These are phyloP conservation scores for Sarocladium strictum DNA, from an alignment of 2,329 filamentous ascomycete species.

Conservation along the genomic window DNA sequence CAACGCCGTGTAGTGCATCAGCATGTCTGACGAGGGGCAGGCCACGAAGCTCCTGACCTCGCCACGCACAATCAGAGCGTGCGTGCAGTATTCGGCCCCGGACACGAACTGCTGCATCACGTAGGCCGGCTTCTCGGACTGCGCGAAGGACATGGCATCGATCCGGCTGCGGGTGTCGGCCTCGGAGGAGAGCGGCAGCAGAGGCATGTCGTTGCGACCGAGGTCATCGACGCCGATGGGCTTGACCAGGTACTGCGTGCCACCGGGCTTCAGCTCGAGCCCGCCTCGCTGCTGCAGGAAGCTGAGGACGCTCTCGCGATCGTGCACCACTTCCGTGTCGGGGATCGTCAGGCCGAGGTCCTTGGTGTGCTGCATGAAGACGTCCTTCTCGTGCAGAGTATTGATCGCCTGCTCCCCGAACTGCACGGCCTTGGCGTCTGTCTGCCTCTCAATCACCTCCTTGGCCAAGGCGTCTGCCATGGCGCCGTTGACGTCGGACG, in stretches of 20 bases:
- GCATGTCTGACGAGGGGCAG: conserved; percentile 55
- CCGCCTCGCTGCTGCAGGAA: conserved; percentile 36
- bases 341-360: conserved; percentile 49
- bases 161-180: conserved; percentile 53
- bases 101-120: conserved; percentile 59
- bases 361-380: conserved; percentile 54
- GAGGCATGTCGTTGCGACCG: conserved; percentile 54
- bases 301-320: conserved; percentile 42
- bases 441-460: conserved; percentile 51
- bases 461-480: conserved; percentile 62
- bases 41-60: conserved; percentile 60
- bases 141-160: conserved; percentile 28
- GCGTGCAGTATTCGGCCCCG: conserved; percentile 63
- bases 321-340: conserved; percentile 47
- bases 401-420: conserved; percentile 51
- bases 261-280: conserved; percentile 17
- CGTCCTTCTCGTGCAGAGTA: conserved; percentile 57
- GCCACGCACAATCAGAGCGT: conserved; percentile 61
- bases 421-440: conserved; percentile 57
- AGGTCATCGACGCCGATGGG: conserved; percentile 56
- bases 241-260: conserved; percentile 58
- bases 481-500: conserved; percentile 61
- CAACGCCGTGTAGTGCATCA: conserved; percentile 62
- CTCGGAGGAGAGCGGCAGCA: conserved; percentile 51
- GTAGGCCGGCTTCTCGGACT: conserved; percentile 41